These are phyloP conservation scores for Peronospora destructor DNA, from an alignment of 352 stramenopile species.

Conservation along the genomic window DNA sequence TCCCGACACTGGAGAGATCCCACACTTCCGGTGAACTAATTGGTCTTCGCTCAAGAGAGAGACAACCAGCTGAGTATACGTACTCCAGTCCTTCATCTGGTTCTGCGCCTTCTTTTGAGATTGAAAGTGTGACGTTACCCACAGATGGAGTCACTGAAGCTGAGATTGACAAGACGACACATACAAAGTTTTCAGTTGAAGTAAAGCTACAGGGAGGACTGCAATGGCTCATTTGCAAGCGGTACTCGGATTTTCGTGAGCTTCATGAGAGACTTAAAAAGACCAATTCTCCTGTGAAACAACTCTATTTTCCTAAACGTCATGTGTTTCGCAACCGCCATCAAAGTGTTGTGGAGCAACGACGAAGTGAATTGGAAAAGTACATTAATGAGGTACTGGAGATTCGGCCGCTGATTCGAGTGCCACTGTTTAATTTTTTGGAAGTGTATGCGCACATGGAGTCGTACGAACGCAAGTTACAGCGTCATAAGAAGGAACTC, in stretches of 20 bases:
- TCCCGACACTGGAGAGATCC: conserved; percentile 55
- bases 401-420: conserved; percentile 69
- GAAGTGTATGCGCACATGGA: conserved; percentile 85
- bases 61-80: conserved; percentile 40
- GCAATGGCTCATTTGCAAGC: conserved; percentile 86
- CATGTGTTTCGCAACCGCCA: conserved; percentile 82
- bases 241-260: conserved; percentile 85
- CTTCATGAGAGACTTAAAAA: conserved; percentile 80
- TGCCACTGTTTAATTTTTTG: conserved; percentile 85
- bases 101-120: conserved; percentile 68
- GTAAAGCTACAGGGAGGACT: conserved; percentile 69
- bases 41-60: conserved; percentile 43
- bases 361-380: conserved; percentile 76
- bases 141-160: conserved; percentile 59
- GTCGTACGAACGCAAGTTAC: conserved; percentile 79
- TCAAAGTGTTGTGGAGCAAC: conserved; percentile 81
- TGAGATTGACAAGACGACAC: conserved; percentile 75
- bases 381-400: conserved; percentile 86
- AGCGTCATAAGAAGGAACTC: conserved; percentile 81
- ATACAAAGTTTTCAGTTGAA: conserved; percentile 79
- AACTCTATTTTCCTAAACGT: conserved; percentile 80
- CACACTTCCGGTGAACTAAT: conserved; percentile 71
- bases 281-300: conserved; percentile 69
- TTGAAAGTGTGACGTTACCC: conserved; percentile 72
- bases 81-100: conserved; percentile 32